Percentiles rank a stretch among this genome's conserved stretches.
phyloP scores from a whole-genome alignment of 352 stramenopile species.

The Phytophthora syringae region DNA sequence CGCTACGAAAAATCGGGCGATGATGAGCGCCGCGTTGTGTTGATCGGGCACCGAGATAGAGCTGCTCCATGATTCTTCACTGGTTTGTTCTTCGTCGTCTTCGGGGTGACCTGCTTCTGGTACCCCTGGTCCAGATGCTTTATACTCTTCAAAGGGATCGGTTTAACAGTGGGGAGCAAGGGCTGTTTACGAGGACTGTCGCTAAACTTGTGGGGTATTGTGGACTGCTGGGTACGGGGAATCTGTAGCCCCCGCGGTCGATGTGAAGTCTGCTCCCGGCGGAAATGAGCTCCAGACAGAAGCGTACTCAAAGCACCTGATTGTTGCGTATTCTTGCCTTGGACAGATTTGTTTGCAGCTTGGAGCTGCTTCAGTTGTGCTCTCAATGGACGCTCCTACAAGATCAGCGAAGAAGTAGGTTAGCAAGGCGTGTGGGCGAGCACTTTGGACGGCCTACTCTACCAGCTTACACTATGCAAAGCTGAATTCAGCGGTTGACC shows the following conservation, averaged over 20 bases:
- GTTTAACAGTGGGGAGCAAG: background rate
- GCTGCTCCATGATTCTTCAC: background rate
- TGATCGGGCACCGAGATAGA: slow-evolving; percentile 15
- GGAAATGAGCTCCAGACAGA: slow-evolving; percentile 1
- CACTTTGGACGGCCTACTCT: background rate
- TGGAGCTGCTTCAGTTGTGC: background rate
- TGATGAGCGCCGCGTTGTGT: slow-evolving; percentile 57
- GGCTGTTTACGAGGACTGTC: background rate
- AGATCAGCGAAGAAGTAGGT: background rate
- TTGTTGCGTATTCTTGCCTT: background rate
- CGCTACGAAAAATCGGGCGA: slow-evolving; percentile 59
- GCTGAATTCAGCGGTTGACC: slow-evolving; percentile 56
- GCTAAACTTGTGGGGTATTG: background rate
- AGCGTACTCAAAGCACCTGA: background rate
- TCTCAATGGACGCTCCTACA: slow-evolving; percentile 6
- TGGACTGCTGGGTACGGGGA: background rate
- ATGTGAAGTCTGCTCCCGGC: slow-evolving; percentile 6
- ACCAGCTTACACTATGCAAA: slow-evolving; percentile 34
- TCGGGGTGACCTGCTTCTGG: slow-evolving; percentile 3
- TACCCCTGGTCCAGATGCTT: background rate
- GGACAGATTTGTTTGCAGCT: background rate
- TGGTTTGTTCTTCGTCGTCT: background rate
- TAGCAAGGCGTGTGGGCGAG: background rate
- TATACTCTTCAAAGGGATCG: slow-evolving; percentile 1
- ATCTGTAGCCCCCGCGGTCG: background rate